Conservation (phyloP, 2,329 filamentous ascomycete genomes). For the Cladorrhinum sp. region DNA sequence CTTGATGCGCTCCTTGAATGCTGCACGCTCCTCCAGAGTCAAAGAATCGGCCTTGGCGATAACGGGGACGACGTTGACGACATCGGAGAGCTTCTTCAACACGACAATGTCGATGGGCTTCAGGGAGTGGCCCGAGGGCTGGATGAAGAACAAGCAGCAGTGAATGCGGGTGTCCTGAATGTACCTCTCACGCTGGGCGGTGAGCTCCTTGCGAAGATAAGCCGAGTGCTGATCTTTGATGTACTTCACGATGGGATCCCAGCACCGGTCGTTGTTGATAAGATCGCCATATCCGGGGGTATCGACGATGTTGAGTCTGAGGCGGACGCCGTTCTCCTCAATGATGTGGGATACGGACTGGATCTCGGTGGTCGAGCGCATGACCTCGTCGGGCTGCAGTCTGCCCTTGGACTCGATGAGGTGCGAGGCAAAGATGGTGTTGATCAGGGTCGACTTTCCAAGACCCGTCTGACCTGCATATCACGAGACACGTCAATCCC, state of each 20-base stretch:
- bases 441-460: slow-evolving; percentile 98
- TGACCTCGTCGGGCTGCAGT: slow-evolving; percentile 84
- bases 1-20: slow-evolving; percentile 99
- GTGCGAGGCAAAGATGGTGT: slow-evolving; percentile 99
- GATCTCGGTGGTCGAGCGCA: slow-evolving; percentile 95
- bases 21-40: slow-evolving; percentile 89
- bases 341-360: slow-evolving; percentile 98
- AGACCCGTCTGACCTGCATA: slow-evolving; percentile 88
- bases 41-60: slow-evolving; percentile 98
- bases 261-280: slow-evolving; percentile 99
- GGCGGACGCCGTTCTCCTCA: slow-evolving; percentile 97
- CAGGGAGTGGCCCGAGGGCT: slow-evolving; percentile 94
- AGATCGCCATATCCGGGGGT: slow-evolving; percentile 97
- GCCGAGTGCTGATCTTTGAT: slow-evolving; percentile 99
- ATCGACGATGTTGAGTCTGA: slow-evolving; percentile 97
- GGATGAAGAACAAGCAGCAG: slow-evolving; percentile 99
- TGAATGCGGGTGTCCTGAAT: slow-evolving; percentile 99
- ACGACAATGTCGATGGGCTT: slow-evolving; percentile 99
- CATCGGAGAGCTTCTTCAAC: slow-evolving; percentile 98
- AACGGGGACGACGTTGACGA: slow-evolving; percentile 97
- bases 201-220: slow-evolving; percentile 98
- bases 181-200: slow-evolving; percentile 96
- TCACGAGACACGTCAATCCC: slow-evolving; percentile 34
- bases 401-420: slow-evolving; percentile 98
- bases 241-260: slow-evolving; percentile 99